Base-by-base conservation (phyloP, 352 stramenopile species). In the Globisporangium yorkense region DNA sequence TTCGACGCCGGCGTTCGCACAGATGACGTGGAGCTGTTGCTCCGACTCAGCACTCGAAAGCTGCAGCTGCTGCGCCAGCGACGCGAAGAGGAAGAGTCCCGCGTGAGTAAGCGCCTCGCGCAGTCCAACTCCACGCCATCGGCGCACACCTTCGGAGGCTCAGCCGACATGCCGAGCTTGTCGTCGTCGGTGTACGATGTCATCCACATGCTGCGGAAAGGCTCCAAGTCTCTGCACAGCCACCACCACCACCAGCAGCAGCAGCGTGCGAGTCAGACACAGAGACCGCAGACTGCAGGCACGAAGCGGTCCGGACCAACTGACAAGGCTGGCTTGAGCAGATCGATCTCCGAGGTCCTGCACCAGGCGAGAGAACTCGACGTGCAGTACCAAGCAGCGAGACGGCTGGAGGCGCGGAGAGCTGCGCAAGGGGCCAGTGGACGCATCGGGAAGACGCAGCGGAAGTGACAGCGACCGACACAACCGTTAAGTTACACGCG, bases 131-230 rank as follows among this genome's bases (percentile, higher is more conserved):
- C 58, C 33, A 44, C 46, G 10, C 54, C 45, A 1, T 37, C 20
- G 12, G 27, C 15, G 35, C 24, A 24, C 54, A n/a, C 40, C 9
- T 16, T 33, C 24, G 10, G 35, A 0, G 35, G 12, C 35, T 15
- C 35, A 4, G 12, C 10, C 35, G 35, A 41, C 35, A 41, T 15
- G 9, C 4, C 31, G 20, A 9, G 35, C 31, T 4, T 52, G 20
- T 45, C 48, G 1, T 58, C 43, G n/a, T 29, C 29, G 15, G 51
- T 60, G 24, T 15, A 56, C 41, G 46, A 65, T 20, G 51, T 65
- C 44, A 47, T 65, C 20, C 41, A 64, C 45, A 16, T 59, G 29
- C 50, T 67, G 21, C 56, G 61, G 29, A 67, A 67, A 51, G 61
- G 61, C 16, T n/a, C 43, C 12, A 60, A 61, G 57, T 55, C 61